These are phyloP conservation scores for Fusarium paranaense DNA, from an alignment of 2,329 filamentous ascomycete genomes.

Conservation along the genomic window DNA sequence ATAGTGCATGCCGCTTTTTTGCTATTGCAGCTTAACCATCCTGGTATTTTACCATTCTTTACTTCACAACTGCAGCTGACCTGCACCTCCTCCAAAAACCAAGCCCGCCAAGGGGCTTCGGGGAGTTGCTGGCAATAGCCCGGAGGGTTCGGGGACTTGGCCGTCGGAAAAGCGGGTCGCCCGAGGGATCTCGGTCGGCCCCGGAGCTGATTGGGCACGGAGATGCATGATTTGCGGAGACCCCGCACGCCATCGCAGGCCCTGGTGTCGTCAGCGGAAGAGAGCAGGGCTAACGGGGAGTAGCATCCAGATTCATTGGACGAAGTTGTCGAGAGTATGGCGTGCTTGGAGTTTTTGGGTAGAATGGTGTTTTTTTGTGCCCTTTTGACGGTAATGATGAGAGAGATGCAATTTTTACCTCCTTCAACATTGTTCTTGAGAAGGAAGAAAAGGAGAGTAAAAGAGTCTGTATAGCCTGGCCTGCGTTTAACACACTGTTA, in stretches of 20 bases:
- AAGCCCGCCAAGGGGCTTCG: slow-evolving; percentile 1
- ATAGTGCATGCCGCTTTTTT: neutral
- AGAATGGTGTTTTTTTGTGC: neutral
- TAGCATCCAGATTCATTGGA: slow-evolving; percentile 35
- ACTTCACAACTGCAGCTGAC: neutral
- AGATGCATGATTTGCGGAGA: slow-evolving; percentile 29
- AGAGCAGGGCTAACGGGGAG: slow-evolving; percentile 18
- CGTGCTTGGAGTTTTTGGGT: slow-evolving; percentile 26
- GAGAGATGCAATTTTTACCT: neutral
- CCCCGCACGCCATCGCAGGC: slow-evolving; percentile 42
- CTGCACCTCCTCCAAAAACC: neutral
- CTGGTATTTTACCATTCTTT: neutral
- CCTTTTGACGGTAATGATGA: neutral
- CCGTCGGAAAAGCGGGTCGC: slow-evolving; percentile 4
- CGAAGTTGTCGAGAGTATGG: slow-evolving; percentile 19
- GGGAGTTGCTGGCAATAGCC: slow-evolving; percentile 31
- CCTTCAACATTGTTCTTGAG: neutral
- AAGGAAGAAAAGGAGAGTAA: neutral
- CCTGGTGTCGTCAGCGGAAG: slow-evolving; percentile 31
- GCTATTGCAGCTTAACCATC: neutral
- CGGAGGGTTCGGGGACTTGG: slow-evolving; percentile 8
- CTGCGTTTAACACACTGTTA: neutral
- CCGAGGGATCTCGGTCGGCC: slow-evolving; percentile 34
- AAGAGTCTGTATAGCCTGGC: neutral
- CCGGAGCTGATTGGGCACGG: slow-evolving; percentile 13